These are phyloP conservation scores for Tephrocybe sp. DNA, from an alignment of 768 basidiomycete species.

Conservation along the genomic window DNA sequence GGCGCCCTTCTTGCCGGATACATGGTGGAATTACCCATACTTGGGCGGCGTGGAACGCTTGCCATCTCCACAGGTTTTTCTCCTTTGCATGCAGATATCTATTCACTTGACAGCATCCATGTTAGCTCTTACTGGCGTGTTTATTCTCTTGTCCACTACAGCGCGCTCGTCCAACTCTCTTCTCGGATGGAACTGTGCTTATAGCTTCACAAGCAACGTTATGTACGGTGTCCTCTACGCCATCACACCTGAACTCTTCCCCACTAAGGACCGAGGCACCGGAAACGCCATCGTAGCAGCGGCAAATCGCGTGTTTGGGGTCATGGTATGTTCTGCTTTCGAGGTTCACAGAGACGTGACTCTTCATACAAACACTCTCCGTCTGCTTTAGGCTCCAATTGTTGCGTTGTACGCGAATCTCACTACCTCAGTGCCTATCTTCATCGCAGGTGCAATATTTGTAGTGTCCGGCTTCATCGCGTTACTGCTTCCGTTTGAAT, in stretches of 20 bases:
- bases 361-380: neutral
- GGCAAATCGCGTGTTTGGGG: conserved; percentile 63
- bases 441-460: conserved; percentile 66
- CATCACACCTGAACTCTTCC: conserved; percentile 68
- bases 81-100: neutral
- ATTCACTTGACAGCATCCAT: conserved; percentile 29
- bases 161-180: conserved; percentile 65
- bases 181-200: conserved; percentile 81
- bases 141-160: conserved; percentile 77
- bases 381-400: conserved; percentile 53
- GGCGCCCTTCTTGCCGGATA: conserved; percentile 73
- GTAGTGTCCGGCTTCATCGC: conserved; percentile 60
- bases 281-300: conserved; percentile 67
- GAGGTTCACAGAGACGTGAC: neutral
- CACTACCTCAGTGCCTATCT: conserved; percentile 66
- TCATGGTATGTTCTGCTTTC: conserved; percentile 48
- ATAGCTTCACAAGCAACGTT: conserved; percentile 64
- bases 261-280: conserved; percentile 72
- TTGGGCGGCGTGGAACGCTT: conserved; percentile 70
- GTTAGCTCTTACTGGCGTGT: conserved; percentile 69
- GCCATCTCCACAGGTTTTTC: conserved; percentile 61
- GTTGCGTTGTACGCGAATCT: conserved; percentile 72
- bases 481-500: conserved; percentile 70
- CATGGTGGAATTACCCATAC: conserved; percentile 60
- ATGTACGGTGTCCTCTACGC: conserved; percentile 81